phyloP scores from a whole-genome alignment of 441 rosid species.

The Rhodomyrtus psidioides region DNA sequence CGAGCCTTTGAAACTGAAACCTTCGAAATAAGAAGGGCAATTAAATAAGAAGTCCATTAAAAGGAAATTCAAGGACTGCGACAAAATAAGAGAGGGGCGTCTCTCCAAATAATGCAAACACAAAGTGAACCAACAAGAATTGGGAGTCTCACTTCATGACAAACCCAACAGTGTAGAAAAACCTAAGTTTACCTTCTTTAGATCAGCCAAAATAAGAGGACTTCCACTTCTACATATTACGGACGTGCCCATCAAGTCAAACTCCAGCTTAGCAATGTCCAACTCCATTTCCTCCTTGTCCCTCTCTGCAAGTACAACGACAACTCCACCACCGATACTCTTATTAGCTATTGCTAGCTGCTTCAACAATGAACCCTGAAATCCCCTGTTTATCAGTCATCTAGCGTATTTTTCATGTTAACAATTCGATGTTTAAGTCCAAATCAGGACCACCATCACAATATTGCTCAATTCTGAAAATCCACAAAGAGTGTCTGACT shows the following conservation, averaged over 20 bases:
- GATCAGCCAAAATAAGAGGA: constrained; percentile 81
- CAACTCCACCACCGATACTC: constrained; percentile 84
- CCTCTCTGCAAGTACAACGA: constrained; percentile 84
- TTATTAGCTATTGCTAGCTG: constrained; percentile 92
- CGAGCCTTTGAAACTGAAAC: constrained; percentile 93
- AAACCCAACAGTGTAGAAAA: not conserved
- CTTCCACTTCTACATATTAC: constrained; percentile 96
- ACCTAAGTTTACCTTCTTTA: constrained; percentile 51
- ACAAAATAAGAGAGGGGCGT: not conserved
- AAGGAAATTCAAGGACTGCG: not conserved
- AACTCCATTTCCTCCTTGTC: constrained; percentile 97
- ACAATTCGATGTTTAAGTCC: not conserved
- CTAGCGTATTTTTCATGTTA: not conserved
- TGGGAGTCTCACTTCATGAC: not conserved
- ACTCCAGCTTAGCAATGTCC: constrained; percentile 82
- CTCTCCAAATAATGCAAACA: not conserved
- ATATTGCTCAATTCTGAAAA: not conserved
- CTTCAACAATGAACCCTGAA: constrained; percentile 90
- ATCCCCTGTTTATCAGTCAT: constrained; percentile 1
- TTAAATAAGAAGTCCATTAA: not conserved
- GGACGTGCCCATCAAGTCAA: constrained; percentile 88
- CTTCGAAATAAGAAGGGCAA: constrained; percentile 23
- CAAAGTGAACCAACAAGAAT: not conserved
- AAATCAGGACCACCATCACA: not conserved
- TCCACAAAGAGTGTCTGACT: not conserved